Base-by-base conservation (phyloP, 805 yeast species). In the Lipomyces orientalis region DNA sequence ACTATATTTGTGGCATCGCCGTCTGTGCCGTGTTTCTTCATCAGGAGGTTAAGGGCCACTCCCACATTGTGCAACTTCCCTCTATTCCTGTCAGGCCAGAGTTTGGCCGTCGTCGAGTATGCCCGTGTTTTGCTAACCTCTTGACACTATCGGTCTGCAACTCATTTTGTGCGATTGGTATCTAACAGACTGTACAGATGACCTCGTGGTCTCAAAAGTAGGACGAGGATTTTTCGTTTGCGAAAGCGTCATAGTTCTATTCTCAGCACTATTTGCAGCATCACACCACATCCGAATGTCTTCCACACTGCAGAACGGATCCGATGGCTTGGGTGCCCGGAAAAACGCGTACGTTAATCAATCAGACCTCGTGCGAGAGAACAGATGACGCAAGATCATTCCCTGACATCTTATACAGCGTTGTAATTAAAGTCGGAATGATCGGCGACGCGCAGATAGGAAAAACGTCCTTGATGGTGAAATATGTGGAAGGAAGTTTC, bases 381-480 rank as follows among this genome's bases (percentile, higher is more conserved):
- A 25, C 49, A 16, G 4, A 9, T 43, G 16, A 8, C 49, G 8
- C 22, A 43, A 43, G 49, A n/a, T 43, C 9, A 9, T n/a, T 43
- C 9, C 9, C 49, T 43, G 2, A 43, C 49, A 43, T 43, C n/a
- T 3, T 14, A 16, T n/a, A 43, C 80, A 71, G 73, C n/a, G 71
- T 74, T 29, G 75, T 74, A 16, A 69, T 94, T 59, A 95, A 94
- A 75, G 93, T 94, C 22, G 98, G 98, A 2, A 85, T 94, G 58
- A 87, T 94, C 60, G 99, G 99, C 5, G 98, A 94, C 78, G 96
- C 97, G 1, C 96, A 92, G 75, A 93, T 93, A 5, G 99, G 99
- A 4, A 94, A 94, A 76, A 94, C 99, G 0, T 91, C 98, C 5
- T 80, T 94, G 66, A 93, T 94, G 98, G 97, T 93, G 31, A 93